A percentile compares a stretch with the other conserved stretches of the same genome.
These are phyloP conservation scores for Aspergillus felis DNA, from an alignment of 2,329 filamentous ascomycete genomes.

Conservation along the genomic window DNA sequence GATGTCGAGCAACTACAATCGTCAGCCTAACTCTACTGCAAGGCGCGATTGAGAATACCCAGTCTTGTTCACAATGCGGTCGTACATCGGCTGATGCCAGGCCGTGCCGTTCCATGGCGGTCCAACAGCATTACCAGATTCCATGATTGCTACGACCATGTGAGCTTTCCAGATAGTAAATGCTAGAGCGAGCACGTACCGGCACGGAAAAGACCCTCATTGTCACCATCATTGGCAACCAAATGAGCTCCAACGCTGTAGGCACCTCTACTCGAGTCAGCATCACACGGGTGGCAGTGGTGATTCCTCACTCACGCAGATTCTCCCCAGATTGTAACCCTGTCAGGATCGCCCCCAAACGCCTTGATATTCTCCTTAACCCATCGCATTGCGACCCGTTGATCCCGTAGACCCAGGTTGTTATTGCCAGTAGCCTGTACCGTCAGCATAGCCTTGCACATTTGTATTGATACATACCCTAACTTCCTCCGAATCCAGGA, in stretches of 20 bases:
- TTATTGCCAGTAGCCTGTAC: conserved; percentile 25
- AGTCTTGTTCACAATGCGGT: conserved; percentile 24
- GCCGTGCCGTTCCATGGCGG: conserved; percentile 31
- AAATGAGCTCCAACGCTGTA: conserved; percentile 30
- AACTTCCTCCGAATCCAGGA: conserved; percentile 29
- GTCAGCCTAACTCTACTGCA: not conserved
- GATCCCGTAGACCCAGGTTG: conserved; percentile 29
- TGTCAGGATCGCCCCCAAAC: conserved; percentile 30
- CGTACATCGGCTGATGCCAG: conserved; percentile 32
- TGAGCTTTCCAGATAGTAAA: not conserved
- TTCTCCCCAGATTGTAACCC: conserved; percentile 36
- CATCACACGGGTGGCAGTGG: not conserved
- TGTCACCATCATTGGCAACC: conserved; percentile 26
- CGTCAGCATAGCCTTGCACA: not conserved
- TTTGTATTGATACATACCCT: conserved; percentile 12
- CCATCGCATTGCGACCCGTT: conserved; percentile 34
- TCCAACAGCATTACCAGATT: conserved; percentile 28
- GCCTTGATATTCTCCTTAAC: conserved; percentile 32
- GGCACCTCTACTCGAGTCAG: conserved; percentile 19
- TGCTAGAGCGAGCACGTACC: conserved; percentile 11
- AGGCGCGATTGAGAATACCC: conserved; percentile 12
- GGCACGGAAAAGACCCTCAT: conserved; percentile 29
- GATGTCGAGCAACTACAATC: conserved; percentile 21
- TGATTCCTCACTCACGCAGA: conserved; percentile 22
- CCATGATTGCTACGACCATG: conserved; percentile 25